phyloP scores from a whole-genome alignment of 129 eudicot species.

The Chrysanthemum seticuspe region DNA sequence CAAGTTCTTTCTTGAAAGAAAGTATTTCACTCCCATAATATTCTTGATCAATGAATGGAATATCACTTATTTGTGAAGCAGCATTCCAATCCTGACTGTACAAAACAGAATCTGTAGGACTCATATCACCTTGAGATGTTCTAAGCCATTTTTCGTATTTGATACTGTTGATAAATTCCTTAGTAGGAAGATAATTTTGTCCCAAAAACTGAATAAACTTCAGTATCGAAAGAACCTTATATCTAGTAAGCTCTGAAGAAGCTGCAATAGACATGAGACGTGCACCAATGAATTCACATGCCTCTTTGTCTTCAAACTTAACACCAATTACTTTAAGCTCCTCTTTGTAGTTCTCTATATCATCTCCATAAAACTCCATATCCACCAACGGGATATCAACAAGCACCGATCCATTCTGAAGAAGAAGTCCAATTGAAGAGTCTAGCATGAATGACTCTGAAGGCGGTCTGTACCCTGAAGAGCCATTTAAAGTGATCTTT shows the following conservation, averaged over 20 bases:
- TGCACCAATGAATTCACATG: background rate
- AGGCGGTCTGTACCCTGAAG: background rate
- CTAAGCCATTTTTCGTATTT: background rate
- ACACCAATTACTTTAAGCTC: background rate
- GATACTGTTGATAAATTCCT: background rate
- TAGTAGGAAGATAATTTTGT: background rate
- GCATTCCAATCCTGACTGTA: background rate
- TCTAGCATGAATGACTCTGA: conserved; percentile 4
- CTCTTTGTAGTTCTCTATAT: background rate
- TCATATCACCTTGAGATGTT: conserved; percentile 18
- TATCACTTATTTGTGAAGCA: conserved; percentile 10
- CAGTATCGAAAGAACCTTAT: conserved; percentile 8
- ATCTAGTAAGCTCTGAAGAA: conserved; percentile 2
- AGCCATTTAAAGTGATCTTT: background rate
- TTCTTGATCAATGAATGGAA: background rate
- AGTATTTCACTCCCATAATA: conserved; percentile 6
- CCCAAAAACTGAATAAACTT: conserved; percentile 6
- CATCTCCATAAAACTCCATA: background rate
- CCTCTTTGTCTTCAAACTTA: background rate
- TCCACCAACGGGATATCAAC: conserved; percentile 12
- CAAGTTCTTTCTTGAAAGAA: conserved; percentile 3
- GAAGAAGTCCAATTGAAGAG: background rate
- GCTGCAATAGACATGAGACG: background rate
- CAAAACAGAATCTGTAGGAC: conserved; percentile 6
- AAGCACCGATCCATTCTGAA: conserved; percentile 9